phyloP scores from a whole-genome alignment of 306 rosid genomes.

The Medicago lupulina region DNA sequence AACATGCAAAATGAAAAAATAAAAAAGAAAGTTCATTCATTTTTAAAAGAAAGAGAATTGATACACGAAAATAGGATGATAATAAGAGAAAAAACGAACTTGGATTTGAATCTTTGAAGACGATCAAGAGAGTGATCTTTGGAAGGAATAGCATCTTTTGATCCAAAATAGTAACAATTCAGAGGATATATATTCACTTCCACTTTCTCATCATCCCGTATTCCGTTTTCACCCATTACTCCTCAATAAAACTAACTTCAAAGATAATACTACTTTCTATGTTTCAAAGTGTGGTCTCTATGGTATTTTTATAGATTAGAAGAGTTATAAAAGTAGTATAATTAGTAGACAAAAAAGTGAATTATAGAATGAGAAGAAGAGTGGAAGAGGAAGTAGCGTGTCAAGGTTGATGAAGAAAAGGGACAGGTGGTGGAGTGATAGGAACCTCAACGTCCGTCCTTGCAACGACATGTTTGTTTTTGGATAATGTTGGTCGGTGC shows the following conservation, averaged over 20 bases:
- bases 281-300: no score
- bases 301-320: no score
- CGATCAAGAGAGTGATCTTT: slow-evolving; percentile 63
- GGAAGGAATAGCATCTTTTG: slow-evolving; percentile 60
- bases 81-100: slow-evolving; percentile 47
- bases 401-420: not conserved
- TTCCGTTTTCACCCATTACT: slow-evolving; percentile 4
- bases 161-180: slow-evolving; percentile 74
- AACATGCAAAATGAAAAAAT: not conserved
- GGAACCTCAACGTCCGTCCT: not conserved
- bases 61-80: not conserved
- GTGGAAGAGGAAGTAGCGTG: slow-evolving; percentile 25
- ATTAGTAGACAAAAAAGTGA: not conserved
- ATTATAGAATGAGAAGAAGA: not conserved
- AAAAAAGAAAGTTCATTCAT: not conserved
- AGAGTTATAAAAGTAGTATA: no score
- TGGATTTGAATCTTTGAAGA: slow-evolving; percentile 63
- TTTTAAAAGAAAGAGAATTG: not conserved
- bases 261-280: no score
- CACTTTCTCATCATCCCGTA: not conserved
- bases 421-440: not conserved
- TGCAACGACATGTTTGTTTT: not conserved
- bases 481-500: not conserved
- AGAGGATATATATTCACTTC: slow-evolving; percentile 69
- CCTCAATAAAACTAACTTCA: no score